phyloP scores from a whole-genome alignment of 805 yeast species.

The Metschnikowia amazonensis region DNA sequence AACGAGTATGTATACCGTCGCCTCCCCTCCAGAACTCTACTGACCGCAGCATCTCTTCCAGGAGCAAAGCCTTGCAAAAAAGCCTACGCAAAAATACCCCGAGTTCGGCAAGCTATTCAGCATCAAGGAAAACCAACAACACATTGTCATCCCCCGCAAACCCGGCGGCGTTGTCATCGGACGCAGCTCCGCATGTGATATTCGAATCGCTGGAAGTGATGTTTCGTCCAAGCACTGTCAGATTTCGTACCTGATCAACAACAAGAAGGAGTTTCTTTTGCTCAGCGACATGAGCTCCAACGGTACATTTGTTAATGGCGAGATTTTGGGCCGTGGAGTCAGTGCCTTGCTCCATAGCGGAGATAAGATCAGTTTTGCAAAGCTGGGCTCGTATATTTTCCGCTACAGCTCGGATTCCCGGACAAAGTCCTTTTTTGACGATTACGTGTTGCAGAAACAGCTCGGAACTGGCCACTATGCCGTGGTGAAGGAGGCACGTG shows the following conservation, averaged over 20 bases:
- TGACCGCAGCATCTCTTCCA: conserved; percentile 18
- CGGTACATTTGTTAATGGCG: conserved; percentile 65
- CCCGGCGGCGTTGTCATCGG: conserved; percentile 40
- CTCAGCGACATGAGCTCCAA: conserved; percentile 59
- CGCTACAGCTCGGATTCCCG: conserved; percentile 36
- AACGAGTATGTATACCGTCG: conserved; percentile 21
- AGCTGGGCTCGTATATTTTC: conserved; percentile 45
- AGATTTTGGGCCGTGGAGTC: conserved; percentile 46
- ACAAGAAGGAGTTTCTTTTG: conserved; percentile 35
- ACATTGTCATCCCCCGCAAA: conserved; percentile 22
- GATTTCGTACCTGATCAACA: conserved; percentile 39
- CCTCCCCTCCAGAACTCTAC: not conserved
- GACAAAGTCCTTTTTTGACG: conserved; percentile 50
- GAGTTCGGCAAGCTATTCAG: conserved; percentile 23
- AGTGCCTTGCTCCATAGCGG: conserved; percentile 55
- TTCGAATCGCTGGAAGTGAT: conserved; percentile 51
- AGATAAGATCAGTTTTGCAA: conserved; percentile 58
- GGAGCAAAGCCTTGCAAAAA: conserved; percentile 14
- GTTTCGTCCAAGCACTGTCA: conserved; percentile 66
- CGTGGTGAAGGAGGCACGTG: conserved; percentile 66
- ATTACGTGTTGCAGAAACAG: conserved; percentile 52
- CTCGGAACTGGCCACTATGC: conserved; percentile 81
- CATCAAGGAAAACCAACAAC: conserved; percentile 20
- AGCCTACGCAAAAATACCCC: conserved; percentile 20
- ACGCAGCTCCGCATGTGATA: conserved; percentile 58